Evolutionary conservation across 257 asterid genomes (phyloP).

Genomic region (Penstemon eatonii): DNA sequence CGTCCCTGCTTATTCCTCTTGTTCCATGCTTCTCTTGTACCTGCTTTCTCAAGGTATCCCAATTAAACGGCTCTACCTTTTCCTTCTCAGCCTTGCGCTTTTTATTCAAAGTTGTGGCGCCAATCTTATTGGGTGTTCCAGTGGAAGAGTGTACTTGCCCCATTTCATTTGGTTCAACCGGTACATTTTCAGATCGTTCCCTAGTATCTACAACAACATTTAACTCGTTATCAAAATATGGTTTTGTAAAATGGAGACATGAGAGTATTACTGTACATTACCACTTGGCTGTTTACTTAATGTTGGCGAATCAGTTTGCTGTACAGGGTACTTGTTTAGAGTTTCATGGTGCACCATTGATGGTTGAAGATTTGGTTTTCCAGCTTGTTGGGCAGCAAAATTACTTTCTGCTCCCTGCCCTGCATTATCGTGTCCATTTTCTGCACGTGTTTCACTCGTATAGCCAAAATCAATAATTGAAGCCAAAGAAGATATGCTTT

Average conservation of each 20-base stretch:
- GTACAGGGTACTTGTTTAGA: constrained; percentile 26
- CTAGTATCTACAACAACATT: constrained; percentile 30
- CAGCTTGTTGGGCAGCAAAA: constrained; percentile 33
- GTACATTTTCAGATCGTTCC: constrained; percentile 18
- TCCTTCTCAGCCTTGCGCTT: constrained; percentile 58
- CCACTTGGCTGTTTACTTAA: constrained; percentile 41
- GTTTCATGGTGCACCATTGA: constrained; percentile 30
- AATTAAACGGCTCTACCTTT: constrained; percentile 49
- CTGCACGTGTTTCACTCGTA: constrained; percentile 34
- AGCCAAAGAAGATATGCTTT: constrained; percentile 40
- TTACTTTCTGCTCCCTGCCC: constrained; percentile 40
- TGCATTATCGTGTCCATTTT: constrained; percentile 23
- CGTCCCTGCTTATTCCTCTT: constrained; percentile 51
- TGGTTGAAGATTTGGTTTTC: constrained; percentile 36
- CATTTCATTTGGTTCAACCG: constrained; percentile 21
- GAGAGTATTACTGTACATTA: constrained; percentile 31
- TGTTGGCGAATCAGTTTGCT: constrained; percentile 33
- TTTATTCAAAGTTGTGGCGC: constrained; percentile 41
- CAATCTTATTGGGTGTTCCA: constrained; percentile 28
- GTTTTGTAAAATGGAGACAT: background rate
- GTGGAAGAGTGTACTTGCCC: constrained; percentile 25
- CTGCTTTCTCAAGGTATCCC: constrained; percentile 83
- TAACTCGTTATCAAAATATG: constrained; percentile 21
- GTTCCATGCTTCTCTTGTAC: constrained; percentile 45
- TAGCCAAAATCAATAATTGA: constrained; percentile 34